Evolutionary conservation across 2,329 filamentous ascomycete species (phyloP).

Genomic region (Fusarium circinatum): DNA sequence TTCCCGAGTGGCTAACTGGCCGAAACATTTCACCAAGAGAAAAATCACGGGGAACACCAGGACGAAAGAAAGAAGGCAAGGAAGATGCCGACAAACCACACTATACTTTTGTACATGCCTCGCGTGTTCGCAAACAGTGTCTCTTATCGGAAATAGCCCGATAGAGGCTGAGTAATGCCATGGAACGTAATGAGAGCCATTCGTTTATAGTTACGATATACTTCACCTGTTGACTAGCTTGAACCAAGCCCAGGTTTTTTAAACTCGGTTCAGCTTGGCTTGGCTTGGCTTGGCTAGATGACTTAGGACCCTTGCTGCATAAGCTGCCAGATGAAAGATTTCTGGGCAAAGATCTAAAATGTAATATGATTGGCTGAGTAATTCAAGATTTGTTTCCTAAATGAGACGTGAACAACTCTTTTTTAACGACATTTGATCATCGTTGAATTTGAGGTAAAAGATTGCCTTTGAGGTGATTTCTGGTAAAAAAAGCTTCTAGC

Average conservation of each 20-base stretch:
- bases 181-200: neutral
- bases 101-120: neutral
- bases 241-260: neutral
- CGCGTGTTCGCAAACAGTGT: neutral
- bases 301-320: conserved; percentile 30
- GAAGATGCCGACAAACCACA: neutral
- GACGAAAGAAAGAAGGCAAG: neutral
- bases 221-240: neutral
- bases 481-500: neutral
- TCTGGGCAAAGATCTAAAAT: neutral
- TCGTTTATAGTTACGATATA: neutral
- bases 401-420: conserved; percentile 25
- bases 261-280: neutral
- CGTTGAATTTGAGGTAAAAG: neutral
- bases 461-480: neutral
- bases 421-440: conserved; percentile 23
- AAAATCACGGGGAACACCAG: neutral
- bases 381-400: conserved; percentile 17
- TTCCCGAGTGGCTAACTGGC: neutral
- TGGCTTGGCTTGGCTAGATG: conserved; percentile 21
- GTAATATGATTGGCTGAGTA: conserved; percentile 22
- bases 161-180: conserved; percentile 4
- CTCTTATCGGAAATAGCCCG: neutral
- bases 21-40: neutral
- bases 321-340: conserved; percentile 13